Evolutionary conservation across 2,329 filamentous ascomycete species (phyloP).

Genomic region (Colletotrichum liaoningense): DNA sequence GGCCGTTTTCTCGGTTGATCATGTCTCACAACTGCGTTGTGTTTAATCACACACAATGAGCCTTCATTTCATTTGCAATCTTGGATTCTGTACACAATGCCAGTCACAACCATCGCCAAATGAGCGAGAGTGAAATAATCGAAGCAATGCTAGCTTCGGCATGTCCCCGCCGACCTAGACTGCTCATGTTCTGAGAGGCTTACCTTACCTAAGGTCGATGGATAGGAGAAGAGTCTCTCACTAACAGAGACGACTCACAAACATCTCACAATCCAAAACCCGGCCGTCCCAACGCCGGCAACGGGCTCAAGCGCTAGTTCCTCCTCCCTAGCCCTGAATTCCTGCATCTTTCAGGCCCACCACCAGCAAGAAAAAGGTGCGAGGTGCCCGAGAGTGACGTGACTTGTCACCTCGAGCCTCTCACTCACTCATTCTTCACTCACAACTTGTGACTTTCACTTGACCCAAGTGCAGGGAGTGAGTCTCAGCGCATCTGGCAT

Average conservation of each 20-base stretch:
- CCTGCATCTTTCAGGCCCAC: slow-evolving; percentile 6
- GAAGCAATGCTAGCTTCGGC: neutral
- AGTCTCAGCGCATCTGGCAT: neutral
- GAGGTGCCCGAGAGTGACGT: neutral
- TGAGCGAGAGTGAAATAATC: neutral
- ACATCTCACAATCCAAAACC: slow-evolving; percentile 2
- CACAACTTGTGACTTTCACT: too few species aligned
- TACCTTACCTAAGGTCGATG: neutral
- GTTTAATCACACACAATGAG: neutral
- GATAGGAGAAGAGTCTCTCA: neutral
- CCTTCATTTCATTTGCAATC: neutral
- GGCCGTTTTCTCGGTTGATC: neutral
- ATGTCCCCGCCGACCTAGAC: neutral
- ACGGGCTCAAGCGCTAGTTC: slow-evolving; percentile 30
- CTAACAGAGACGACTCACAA: slow-evolving; percentile 6
- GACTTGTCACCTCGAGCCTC: neutral
- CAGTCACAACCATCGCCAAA: neutral
- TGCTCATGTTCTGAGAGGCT: neutral
- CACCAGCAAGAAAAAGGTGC: neutral
- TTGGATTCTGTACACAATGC: neutral
- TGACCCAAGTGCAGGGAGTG: neutral
- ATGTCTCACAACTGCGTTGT: neutral
- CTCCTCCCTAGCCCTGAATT: neutral
- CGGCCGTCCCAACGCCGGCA: slow-evolving; percentile 18
- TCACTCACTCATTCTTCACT: neutral